Evolutionary conservation across 805 yeast species (phyloP), one percentile per base, ranked within the genome.

Genomic region (Metschnikowia corniflorae): DNA sequence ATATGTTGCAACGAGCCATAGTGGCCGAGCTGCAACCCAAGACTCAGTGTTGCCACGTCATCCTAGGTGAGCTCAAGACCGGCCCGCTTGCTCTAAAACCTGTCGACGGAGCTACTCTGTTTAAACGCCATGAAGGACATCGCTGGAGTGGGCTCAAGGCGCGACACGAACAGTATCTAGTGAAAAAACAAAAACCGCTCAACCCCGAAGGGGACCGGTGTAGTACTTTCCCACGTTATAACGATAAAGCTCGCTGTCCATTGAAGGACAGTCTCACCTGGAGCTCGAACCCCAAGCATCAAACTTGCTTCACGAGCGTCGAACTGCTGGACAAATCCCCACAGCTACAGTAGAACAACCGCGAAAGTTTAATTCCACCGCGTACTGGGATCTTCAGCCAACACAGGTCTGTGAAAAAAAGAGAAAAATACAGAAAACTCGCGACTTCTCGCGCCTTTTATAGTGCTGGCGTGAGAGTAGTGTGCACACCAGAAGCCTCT

Each of bases 51-150:
- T 46, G 33, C 50, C 52, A 44, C 41, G 53, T 46, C 57, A 60
- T 51, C 51, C 46, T 13, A 36, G 51, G 70, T 68, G 82, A 77
- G 71, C 75, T 78, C 83, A 75, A 78, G 71, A 58, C 73, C 77
- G 57, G 55, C 67, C 67, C 74, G 75, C 78, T 86, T 71, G 49
- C 51, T 91, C 73, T 85, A 63, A 82, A 84, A 83, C 83, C 89
- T 80, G 95, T 89, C 96, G 95, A 80, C 95, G 86, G 96, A 95
- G 97, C 87, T 69, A 61, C 82, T 74, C 91, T 82, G 89, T 75
- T 74, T 68, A 75, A 37, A 84, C 65, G 59, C 68, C 64, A 47
- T 47, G 35, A 48, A 50, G 37, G 55, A 57, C 53, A 37, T 39
- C 42, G 38, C 29, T 32, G 31, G 20, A 29, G 29, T 18, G 14